Evolutionary conservation across 495 filamentous ascomycete species (phyloP), one percentile per base, ranked within the genome.

Genomic region (Penicillium angulare): DNA sequence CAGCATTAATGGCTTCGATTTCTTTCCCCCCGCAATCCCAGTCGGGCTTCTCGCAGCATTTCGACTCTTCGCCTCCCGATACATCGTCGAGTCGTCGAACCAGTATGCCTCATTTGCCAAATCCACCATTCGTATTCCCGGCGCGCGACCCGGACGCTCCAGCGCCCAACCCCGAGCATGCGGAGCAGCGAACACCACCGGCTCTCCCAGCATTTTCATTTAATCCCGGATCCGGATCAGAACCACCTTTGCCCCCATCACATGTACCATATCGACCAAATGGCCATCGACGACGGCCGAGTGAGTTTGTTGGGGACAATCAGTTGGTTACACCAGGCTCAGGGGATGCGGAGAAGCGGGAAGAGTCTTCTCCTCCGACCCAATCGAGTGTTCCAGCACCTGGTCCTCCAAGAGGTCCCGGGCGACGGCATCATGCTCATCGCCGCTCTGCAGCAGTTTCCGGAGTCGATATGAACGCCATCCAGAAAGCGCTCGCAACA

Each of bases 391-490:
- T 21, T 64, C 77, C 52, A 64, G 77, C 24, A n/a, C 72, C 78
- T 29, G 73, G 69, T n/a, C 68, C 74, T 27, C 66, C 69, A 23
- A 59, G 71, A 38, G 75, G 73, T 6, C 78, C 75, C 35, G 73
- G 75, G 23, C 74, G 80, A 48, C 79, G 87, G 58, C 83, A 88
- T 16, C 91, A 96, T 69, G 85, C 85, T 10, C 91, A 95, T 72
- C 82, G 90, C 43, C 82, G 91, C 49, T 95, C 89, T n/a, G 85
- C 82, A 27, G 91, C 91, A 1, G 84, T 95, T 9, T 93, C 90
- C n/a, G 86, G 79, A 52, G 84, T 90, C 51, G 91, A 96, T 69
- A 66, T 95, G 3, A 84, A 83, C 6, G 78, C 83, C 16, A 87
- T 95, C 38, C 70, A 89, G 20, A 85, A 86, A 49, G 64, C 79